Evolutionary conservation across 2,329 filamentous ascomycete genomes (phyloP).

Genomic region (Diaporthe longicolla): DNA sequence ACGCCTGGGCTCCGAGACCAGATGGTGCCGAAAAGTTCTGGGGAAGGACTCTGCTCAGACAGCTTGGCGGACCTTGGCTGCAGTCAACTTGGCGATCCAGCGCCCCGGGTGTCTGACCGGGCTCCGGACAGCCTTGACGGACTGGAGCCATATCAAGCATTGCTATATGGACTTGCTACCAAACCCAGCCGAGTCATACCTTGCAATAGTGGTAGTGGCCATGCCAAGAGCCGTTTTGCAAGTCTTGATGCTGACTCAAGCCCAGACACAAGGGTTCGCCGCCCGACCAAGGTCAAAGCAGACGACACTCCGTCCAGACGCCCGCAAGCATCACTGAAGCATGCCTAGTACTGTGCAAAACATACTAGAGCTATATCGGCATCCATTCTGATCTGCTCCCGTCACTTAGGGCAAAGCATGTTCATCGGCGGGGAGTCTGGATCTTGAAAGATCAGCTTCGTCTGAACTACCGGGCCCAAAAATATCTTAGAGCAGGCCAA

Average conservation of each 20-base stretch:
- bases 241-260: slow-evolving; percentile 20
- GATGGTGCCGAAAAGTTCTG: slow-evolving; percentile 34
- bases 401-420: slow-evolving; percentile 6
- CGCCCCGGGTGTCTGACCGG: slow-evolving; percentile 24
- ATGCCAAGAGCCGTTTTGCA: slow-evolving; percentile 21
- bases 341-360: background rate
- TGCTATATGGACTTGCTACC: slow-evolving; percentile 3
- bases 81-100: slow-evolving; percentile 34
- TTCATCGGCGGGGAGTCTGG: slow-evolving; percentile 8
- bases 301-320: background rate
- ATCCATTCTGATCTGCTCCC: background rate
- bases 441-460: slow-evolving; percentile 28
- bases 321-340: background rate
- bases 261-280: background rate
- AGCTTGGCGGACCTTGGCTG: slow-evolving; percentile 36
- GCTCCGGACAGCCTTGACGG: slow-evolving; percentile 1
- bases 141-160: background rate
- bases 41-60: slow-evolving; percentile 35
- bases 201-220: slow-evolving; percentile 10
- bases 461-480: slow-evolving; percentile 26
- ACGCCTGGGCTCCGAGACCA: slow-evolving; percentile 32
- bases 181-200: slow-evolving; percentile 17
- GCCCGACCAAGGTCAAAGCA: slow-evolving; percentile 9
- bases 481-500: slow-evolving; percentile 28
- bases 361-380: background rate